A percentile compares a stretch with the other conserved stretches of the same genome.
Conservation (phyloP, 352 stramenopile species). For the Globisporangium ultimum region DNA sequence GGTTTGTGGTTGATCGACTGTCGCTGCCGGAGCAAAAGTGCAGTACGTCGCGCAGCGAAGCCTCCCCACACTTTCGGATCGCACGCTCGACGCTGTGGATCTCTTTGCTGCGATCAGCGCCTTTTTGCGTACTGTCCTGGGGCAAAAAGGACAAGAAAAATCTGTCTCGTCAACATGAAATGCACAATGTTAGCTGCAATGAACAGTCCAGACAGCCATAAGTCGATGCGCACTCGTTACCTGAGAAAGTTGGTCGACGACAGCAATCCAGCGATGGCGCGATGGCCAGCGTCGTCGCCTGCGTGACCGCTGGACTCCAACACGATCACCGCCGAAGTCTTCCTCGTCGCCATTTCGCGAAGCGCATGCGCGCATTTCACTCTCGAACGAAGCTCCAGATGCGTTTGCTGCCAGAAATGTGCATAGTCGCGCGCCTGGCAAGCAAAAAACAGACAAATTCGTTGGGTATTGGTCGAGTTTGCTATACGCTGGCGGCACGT, state of each 20-base stretch:
- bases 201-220: too few relatives aligned
- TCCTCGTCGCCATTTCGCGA: conserved; percentile 22
- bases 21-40: conserved; percentile 16
- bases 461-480: too few relatives aligned
- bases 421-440: conserved; percentile 34
- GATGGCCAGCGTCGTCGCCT: conserved; percentile 14
- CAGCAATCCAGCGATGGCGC: conserved; percentile 21
- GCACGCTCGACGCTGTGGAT: conserved; percentile 29
- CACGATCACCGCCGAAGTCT: conserved; percentile 23
- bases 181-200: too few relatives aligned
- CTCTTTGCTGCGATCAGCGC: not conserved
- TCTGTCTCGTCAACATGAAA: conserved; percentile 6
- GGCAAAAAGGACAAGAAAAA: conserved; percentile 32
- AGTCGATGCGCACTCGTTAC: conserved; percentile 14
- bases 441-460: too few relatives aligned
- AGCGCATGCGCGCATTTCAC: conserved; percentile 31
- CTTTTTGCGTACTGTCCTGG: conserved; percentile 14
- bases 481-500: not conserved
- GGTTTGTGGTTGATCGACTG: not conserved
- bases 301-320: conserved; percentile 4
- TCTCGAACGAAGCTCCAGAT: conserved; percentile 22
- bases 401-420: conserved; percentile 42
- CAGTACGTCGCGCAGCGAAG: conserved; percentile 30
- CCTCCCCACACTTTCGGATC: conserved; percentile 27
- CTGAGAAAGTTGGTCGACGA: conserved; percentile 35